phyloP scores from a whole-genome alignment of 75 land plant genomes.

The Picea sitchensis region DNA sequence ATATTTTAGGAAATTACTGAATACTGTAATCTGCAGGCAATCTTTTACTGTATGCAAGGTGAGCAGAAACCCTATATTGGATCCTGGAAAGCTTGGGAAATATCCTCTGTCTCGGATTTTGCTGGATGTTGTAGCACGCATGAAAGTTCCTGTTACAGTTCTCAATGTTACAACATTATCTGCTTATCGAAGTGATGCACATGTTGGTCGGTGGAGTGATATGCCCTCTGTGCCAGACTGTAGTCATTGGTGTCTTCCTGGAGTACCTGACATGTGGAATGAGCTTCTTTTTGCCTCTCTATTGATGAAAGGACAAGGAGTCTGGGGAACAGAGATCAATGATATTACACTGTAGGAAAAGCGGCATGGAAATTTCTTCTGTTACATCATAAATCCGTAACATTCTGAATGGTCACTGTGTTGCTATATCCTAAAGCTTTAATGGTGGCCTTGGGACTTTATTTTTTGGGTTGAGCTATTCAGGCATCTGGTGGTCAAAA shows the following conservation, averaged over 20 bases:
- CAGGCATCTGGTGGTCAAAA: neutral
- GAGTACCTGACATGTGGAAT: conserved; percentile 94
- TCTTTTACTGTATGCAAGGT: conserved; percentile 29
- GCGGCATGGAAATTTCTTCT: neutral
- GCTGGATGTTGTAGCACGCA: conserved; percentile 34
- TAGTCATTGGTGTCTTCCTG: conserved; percentile 96
- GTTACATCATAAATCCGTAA: neutral
- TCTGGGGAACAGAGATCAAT: neutral
- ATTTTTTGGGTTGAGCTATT: neutral
- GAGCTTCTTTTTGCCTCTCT: conserved; percentile 66
- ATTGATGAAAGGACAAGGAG: neutral
- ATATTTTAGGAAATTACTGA: neutral
- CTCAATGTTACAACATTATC: conserved; percentile 79
- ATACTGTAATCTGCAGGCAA: conserved; percentile 16
- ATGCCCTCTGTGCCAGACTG: conserved; percentile 67
- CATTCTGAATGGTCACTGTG: neutral
- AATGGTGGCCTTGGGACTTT: neutral
- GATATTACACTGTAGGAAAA: neutral
- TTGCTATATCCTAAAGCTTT: neutral
- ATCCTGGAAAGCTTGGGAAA: conserved; percentile 17
- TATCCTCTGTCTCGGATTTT: conserved; percentile 40
- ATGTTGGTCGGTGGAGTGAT: conserved; percentile 72
- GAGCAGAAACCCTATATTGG: conserved; percentile 22
- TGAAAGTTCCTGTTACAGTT: conserved; percentile 47
- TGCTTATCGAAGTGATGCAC: conserved; percentile 89